Evolutionary conservation across 1,139 yeast genomes (phyloP).

Genomic region (Saccharomyces uvarum): DNA sequence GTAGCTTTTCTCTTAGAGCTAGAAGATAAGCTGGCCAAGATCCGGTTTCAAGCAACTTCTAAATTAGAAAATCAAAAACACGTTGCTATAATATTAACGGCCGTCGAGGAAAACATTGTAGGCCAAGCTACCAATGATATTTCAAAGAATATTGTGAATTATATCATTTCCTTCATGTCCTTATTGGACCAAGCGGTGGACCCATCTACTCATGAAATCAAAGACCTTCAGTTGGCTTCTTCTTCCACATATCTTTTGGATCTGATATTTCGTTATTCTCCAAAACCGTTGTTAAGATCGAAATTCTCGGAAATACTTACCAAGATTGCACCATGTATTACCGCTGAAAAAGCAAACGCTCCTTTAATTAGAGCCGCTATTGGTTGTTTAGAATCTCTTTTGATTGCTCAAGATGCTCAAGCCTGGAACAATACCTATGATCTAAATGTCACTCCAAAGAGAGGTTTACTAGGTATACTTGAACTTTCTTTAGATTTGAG

Average conservation of each 20-base stretch:
- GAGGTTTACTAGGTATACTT: constrained; percentile 74
- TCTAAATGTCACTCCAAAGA: constrained; percentile 60
- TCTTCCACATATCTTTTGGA: constrained; percentile 79
- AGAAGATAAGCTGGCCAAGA: constrained; percentile 60
- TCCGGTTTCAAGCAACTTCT: constrained; percentile 63
- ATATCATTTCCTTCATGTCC: constrained; percentile 76
- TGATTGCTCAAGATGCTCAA: constrained; percentile 71
- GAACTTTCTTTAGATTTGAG: constrained; percentile 80
- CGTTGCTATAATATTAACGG: constrained; percentile 63
- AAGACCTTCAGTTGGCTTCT: constrained; percentile 58
- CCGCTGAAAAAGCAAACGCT: constrained; percentile 68
- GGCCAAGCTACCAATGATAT: constrained; percentile 44
- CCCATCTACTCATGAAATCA: constrained; percentile 43
- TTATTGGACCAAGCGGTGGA: constrained; percentile 68
- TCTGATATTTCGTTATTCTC: constrained; percentile 66
- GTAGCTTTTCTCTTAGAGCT: constrained; percentile 51
- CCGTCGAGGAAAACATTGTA: constrained; percentile 81
- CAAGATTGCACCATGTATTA: constrained; percentile 73
- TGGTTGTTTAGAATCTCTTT: constrained; percentile 74
- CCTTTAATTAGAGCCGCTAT: constrained; percentile 76
- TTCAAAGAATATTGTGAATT: constrained; percentile 57
- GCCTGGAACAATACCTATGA: constrained; percentile 57
- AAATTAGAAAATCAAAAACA: constrained; percentile 81
- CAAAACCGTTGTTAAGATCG: constrained; percentile 57
- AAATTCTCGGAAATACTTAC: constrained; percentile 73